Evolutionary conservation across 441 rosid species (phyloP).

Genomic region (Pelargonium citronellum): DNA sequence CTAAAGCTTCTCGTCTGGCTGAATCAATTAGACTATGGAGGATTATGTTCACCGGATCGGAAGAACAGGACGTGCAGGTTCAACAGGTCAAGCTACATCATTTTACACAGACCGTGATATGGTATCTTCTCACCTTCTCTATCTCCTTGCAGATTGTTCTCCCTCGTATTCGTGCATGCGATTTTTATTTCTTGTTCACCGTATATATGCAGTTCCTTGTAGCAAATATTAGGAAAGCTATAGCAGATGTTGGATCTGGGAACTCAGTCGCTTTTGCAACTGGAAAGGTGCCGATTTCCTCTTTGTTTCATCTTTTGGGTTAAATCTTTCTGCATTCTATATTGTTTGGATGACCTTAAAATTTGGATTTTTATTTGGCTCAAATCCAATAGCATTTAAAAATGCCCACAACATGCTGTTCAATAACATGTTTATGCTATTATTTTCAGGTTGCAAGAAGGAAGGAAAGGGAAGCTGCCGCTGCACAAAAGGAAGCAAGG

Average conservation of each 20-base stretch:
- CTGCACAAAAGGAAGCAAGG: constrained; percentile 27
- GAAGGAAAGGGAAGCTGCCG: constrained; percentile 38
- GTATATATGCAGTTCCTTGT: constrained; percentile 26
- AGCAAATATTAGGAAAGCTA: constrained; percentile 34
- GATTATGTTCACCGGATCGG: constrained; percentile 28
- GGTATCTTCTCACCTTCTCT: constrained; percentile 20
- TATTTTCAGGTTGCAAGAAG: constrained; percentile 29
- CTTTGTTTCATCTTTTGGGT: not conserved
- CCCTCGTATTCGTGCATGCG: not conserved
- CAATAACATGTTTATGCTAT: not conserved
- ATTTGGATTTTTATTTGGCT: no score
- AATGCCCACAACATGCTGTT: no score
- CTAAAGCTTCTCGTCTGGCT: constrained; percentile 30
- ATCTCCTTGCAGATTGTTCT: constrained; percentile 3
- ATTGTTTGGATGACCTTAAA: no score
- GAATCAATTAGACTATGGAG: constrained; percentile 33
- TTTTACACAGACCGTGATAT: constrained; percentile 35
- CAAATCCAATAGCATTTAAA: no score
- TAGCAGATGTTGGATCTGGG: constrained; percentile 34
- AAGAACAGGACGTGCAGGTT: constrained; percentile 28
- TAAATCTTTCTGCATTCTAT: not conserved
- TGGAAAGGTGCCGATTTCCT: constrained; percentile 31
- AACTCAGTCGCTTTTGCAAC: constrained; percentile 33
- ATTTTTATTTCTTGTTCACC: not conserved
- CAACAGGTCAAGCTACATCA: constrained; percentile 34